Conservation (phyloP, 352 stramenopile genomes). For the Phytophthora nicotianae region DNA sequence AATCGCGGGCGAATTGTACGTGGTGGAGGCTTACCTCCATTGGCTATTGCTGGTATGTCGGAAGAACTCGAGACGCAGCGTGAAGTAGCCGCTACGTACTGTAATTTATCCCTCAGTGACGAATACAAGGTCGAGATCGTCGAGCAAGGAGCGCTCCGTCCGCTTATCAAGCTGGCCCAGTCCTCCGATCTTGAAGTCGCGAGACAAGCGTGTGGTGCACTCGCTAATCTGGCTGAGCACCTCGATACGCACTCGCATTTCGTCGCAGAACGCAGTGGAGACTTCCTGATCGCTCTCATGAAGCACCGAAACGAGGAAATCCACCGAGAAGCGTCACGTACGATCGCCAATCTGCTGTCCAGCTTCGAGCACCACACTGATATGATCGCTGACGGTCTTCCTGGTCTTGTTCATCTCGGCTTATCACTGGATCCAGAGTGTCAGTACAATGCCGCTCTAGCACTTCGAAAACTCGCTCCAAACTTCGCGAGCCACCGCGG, state of each 20-base stretch:
- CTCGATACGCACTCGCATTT: conserved; percentile 94
- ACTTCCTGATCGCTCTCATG: conserved; percentile 82
- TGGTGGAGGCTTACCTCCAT: conserved; percentile 80
- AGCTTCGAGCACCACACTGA: conserved; percentile 91
- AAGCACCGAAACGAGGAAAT: conserved; percentile 90
- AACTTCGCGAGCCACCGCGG: conserved; percentile 90
- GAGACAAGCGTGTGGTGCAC: conserved; percentile 89
- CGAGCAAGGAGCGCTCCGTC: conserved; percentile 70
- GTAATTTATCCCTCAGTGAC: conserved; percentile 93
- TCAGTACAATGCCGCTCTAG: conserved; percentile 94
- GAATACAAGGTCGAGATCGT: conserved; percentile 93
- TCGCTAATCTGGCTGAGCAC: conserved; percentile 96
- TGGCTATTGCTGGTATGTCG: conserved; percentile 86
- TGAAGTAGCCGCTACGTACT: conserved; percentile 94
- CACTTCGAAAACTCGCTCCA: conserved; percentile 93
- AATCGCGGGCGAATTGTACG: conserved; percentile 91
- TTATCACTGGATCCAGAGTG: conserved; percentile 92
- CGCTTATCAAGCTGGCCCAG: conserved; percentile 86
- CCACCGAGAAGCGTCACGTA: conserved; percentile 92
- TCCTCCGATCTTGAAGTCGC: conserved; percentile 93
- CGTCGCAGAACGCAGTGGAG: conserved; percentile 65
- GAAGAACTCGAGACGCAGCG: conserved; percentile 94
- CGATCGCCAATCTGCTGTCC: conserved; percentile 95
- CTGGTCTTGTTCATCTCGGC: conserved; percentile 91
- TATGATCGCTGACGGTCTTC: conserved; percentile 92